Evolutionary conservation across 2,329 filamentous ascomycete species (phyloP).

Genomic region (Tolypocladium endophyticum): DNA sequence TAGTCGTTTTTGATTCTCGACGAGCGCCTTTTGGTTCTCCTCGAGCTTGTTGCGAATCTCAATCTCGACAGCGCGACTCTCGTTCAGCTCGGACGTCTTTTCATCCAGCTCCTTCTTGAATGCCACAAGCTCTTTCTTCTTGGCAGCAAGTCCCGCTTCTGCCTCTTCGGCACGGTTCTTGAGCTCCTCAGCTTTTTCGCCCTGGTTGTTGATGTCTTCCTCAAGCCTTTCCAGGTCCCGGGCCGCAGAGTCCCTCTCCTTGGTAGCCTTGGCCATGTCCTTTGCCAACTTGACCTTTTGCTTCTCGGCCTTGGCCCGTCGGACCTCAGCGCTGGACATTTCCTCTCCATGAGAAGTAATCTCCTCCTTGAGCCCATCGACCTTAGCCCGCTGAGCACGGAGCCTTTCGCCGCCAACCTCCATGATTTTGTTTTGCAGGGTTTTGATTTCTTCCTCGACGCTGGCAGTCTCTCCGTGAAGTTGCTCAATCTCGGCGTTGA

Average conservation of each 20-base stretch:
- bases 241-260: slow-evolving; percentile 63
- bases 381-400: slow-evolving; percentile 78
- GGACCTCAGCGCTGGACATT: slow-evolving; percentile 76
- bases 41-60: slow-evolving; percentile 98
- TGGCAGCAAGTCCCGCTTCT: slow-evolving; percentile 63
- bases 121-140: slow-evolving; percentile 68
- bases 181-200: slow-evolving; percentile 62
- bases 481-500: slow-evolving; percentile 69
- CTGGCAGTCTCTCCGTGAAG: slow-evolving; percentile 78
- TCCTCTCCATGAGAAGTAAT: slow-evolving; percentile 72
- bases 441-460: slow-evolving; percentile 87
- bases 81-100: slow-evolving; percentile 77
- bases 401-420: slow-evolving; percentile 91
- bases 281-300: slow-evolving; percentile 80
- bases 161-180: slow-evolving; percentile 69
- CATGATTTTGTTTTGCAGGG: slow-evolving; percentile 95
- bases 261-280: slow-evolving; percentile 64
- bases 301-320: slow-evolving; percentile 89
- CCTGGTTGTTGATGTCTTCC: slow-evolving; percentile 68
- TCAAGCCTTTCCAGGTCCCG: slow-evolving; percentile 70
- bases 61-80: slow-evolving; percentile 80
- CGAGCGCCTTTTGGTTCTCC: slow-evolving; percentile 82
- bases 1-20: slow-evolving; percentile 75
- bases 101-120: slow-evolving; percentile 81
- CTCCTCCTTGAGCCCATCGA: slow-evolving; percentile 80